phyloP scores from a whole-genome alignment of 1,284 basidiomycete species.

The Sphagnurus paluster region DNA sequence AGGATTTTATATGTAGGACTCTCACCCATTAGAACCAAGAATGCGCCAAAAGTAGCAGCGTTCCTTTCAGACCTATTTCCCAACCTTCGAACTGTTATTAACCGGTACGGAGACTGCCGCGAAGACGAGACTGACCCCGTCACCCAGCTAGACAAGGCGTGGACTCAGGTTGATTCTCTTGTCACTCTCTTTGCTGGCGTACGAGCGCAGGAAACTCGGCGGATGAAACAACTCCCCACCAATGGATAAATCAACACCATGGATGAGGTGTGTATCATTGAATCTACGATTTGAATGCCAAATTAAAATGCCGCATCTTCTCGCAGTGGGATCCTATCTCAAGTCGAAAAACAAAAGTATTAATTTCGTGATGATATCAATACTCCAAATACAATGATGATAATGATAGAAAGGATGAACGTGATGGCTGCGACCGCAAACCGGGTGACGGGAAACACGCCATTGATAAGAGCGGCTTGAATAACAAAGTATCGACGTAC shows the following conservation, averaged over 20 bases:
- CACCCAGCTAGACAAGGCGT: not conserved
- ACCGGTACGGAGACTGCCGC: not conserved
- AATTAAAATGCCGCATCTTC: too few relatives aligned
- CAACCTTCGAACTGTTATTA: not conserved
- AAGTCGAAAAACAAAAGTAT: not conserved
- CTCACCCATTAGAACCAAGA: not conserved
- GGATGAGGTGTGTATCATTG: too few relatives aligned
- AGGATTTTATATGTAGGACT: not conserved
- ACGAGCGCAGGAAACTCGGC: too few relatives aligned
- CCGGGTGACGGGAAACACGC: constrained; percentile 56
- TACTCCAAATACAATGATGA: constrained; percentile 51
- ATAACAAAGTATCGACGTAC: constrained; percentile 54
- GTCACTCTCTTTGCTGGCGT: too few relatives aligned
- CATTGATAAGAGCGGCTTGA: constrained; percentile 50
- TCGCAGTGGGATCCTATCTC: not conserved
- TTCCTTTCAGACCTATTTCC: not conserved
- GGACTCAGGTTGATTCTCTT: not conserved
- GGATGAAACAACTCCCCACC: too few relatives aligned
- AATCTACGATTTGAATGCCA: too few relatives aligned
- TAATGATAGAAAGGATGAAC: constrained; percentile 39
- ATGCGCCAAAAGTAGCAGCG: not conserved
- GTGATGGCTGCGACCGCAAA: constrained; percentile 34
- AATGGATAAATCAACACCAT: too few relatives aligned
- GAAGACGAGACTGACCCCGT: not conserved
- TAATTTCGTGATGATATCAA: constrained; percentile 30